Base-by-base conservation (phyloP, 768 basidiomycete species). In the Russula sp. region DNA sequence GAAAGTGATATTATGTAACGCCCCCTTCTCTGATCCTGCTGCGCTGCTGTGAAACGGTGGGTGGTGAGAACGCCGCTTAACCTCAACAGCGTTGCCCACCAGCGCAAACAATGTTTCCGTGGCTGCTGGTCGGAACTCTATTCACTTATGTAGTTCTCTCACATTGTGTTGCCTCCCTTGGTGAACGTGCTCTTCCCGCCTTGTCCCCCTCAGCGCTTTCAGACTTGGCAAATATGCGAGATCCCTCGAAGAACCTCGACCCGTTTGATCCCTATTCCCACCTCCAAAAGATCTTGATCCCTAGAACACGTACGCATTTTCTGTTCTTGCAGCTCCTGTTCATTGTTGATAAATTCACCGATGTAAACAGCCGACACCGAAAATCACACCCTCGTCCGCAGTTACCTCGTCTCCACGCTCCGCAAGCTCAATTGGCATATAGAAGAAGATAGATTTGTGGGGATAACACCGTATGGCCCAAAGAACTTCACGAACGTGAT, bases 401-500 rank as follows among this genome's bases (percentile, higher is more conserved):
- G 89, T 58, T 88, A 97, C 68, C 88, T 98, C 66, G 78, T 83
- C n/a, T 78, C 82, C 14, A 83, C 83, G 0, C 75, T 98, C 66
- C 80, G 80, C 69, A 76, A 77, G 18, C 76, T 96, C 52, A 80
- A 88, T 18, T 98, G 96, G 96, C 83, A 94, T 62, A 74, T 94
- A 53, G 93, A 97, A 69, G 81, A 86, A 69, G 94, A 97, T 68
- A 75, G 78, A 25, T 98, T 98, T 76, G 82, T 76, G 6, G 87
- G 79, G 53, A 69, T 75, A 18, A 98, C 97, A 1, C 97, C 97
- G 0, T 82, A 88, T 65, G 97, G 96, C 5, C 69, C 71, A 36
- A 90, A 83, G 68, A 76, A 77, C 42, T 96, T 99, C 71, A 86
- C 84, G 14, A 99, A 99, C 75, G 78, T 98, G 53, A 87, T 98